These are phyloP conservation scores for Dactylellina cionopaga DNA, from an alignment of 2,329 filamentous ascomycete genomes.

Conservation along the genomic window DNA sequence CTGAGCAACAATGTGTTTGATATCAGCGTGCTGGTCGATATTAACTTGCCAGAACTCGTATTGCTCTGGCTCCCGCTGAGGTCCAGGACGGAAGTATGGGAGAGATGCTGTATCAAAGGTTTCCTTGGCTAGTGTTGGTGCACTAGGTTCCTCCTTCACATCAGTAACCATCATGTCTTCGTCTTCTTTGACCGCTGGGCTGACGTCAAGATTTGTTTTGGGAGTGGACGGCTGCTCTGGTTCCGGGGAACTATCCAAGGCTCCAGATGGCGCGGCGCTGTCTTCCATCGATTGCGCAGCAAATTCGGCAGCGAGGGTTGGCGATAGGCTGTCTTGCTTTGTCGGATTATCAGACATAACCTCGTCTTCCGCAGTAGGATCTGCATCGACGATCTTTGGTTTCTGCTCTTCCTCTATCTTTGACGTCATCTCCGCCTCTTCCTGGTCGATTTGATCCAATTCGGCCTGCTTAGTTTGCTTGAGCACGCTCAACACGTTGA, in stretches of 20 bases:
- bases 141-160: constrained; percentile 30
- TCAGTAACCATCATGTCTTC: constrained; percentile 53
- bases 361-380: constrained; percentile 6
- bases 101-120: constrained; percentile 41
- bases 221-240: constrained; percentile 43
- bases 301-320: constrained; percentile 33
- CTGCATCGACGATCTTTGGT: constrained; percentile 1
- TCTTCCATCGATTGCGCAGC: constrained; percentile 46
- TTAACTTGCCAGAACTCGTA: constrained; percentile 55
- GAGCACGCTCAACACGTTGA: constrained; percentile 8
- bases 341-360: not conserved
- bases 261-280: constrained; percentile 12
- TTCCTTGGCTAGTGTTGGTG: constrained; percentile 30
- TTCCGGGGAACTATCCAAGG: constrained; percentile 54
- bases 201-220: constrained; percentile 35
- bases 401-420: constrained; percentile 28
- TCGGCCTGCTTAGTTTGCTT: constrained; percentile 42
- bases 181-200: constrained; percentile 53
- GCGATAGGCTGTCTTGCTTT: constrained; percentile 46
- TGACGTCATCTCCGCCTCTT: constrained; percentile 17
- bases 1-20: constrained; percentile 53
- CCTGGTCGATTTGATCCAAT: constrained; percentile 29
- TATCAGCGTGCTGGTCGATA: constrained; percentile 53
- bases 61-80: constrained; percentile 54
- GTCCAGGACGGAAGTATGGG: constrained; percentile 55